Base-by-base conservation (phyloP, 2,329 filamentous ascomycete species). In the Epichloe brachyelytri region DNA sequence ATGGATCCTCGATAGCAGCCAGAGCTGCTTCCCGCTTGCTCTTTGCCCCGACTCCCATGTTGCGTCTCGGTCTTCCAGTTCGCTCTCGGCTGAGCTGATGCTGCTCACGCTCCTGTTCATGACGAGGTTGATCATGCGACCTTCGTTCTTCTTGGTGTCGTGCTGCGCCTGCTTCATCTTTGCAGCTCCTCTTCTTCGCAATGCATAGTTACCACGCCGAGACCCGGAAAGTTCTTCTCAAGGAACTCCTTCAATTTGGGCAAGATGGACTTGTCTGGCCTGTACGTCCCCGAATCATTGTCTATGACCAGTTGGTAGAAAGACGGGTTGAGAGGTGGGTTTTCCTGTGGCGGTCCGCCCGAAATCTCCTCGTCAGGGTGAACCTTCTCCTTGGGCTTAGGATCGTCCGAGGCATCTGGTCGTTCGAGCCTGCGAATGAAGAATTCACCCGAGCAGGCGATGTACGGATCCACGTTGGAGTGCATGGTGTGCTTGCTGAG, bases 401-500 rank as follows among this genome's bases (percentile, higher is more conserved):
- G 63, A 15, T 73, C 69, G 8, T 71, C 68, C 2, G 67, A 65
- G 7, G 67, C 64, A 30, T 72, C 66, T 0, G 75, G 72, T 14
- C 73, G 71, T 49, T 75, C 66, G 26, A 87, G 73, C 3, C 85
- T 78, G 14, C 88, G 80, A 55, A 97, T 77, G 65, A 96, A 93
- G 67, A 97, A 97, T 63, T 97, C 91, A 41, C 91, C 91, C 1
- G 86, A 88, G 63, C 83, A 96, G 20, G 90, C 91, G 56, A 96
- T 88, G 65, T 95, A 95, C 2, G 87, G 85, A 37, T 83, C 86
- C 1, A 95, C 90, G 65, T 96, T 84, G 57, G 87, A 91, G 70
- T 97, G 91, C 88, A 97, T 95, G 40, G 88, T 95, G 67, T 97
- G 91, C 65, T 97, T 97, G 66, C 84, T 89, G 60, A 97, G 70